phyloP scores from a whole-genome alignment of 495 filamentous ascomycete genomes.

The Penicillium salamii region DNA sequence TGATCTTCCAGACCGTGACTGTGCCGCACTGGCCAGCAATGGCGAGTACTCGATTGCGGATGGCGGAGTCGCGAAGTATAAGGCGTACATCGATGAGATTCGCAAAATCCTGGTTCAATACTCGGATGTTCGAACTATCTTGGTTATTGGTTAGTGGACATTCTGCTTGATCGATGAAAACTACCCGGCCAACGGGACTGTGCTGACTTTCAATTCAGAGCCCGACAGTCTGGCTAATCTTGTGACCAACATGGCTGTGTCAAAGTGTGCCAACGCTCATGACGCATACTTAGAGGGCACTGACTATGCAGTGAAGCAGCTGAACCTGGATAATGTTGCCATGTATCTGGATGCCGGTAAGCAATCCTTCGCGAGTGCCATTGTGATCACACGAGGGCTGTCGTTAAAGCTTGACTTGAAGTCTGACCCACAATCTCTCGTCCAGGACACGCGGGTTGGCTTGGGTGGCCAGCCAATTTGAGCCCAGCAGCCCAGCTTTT shows the following conservation, averaged over 20 bases:
- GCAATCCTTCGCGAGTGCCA: no score
- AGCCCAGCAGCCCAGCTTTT: constrained; percentile 66
- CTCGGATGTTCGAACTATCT: constrained; percentile 29
- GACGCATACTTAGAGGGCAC: constrained; percentile 65
- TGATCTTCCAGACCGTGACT: constrained; percentile 75
- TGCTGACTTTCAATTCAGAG: constrained; percentile 55
- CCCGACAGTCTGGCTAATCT: constrained; percentile 80
- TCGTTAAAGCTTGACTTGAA: no score
- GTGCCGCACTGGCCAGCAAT: constrained; percentile 73
- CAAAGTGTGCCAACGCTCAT: constrained; percentile 62
- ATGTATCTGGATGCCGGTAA: constrained; percentile 80
- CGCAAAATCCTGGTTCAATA: constrained; percentile 22
- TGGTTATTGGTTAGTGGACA: constrained; percentile 53
- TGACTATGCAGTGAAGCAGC: constrained; percentile 66
- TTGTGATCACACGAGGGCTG: no score
- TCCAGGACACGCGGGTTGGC: constrained; percentile 60
- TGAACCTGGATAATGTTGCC: constrained; percentile 74
- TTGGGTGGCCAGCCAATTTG: constrained; percentile 80
- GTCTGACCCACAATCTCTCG: neutral
- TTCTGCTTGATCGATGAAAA: neutral
- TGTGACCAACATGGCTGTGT: constrained; percentile 66
- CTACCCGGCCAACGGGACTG: neutral
- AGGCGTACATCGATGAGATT: constrained; percentile 67
- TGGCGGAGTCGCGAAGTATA: constrained; percentile 58
- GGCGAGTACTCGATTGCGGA: constrained; percentile 68